Conservation (phyloP, 345 rosid genomes). For the Aurinia saxatilis region DNA sequence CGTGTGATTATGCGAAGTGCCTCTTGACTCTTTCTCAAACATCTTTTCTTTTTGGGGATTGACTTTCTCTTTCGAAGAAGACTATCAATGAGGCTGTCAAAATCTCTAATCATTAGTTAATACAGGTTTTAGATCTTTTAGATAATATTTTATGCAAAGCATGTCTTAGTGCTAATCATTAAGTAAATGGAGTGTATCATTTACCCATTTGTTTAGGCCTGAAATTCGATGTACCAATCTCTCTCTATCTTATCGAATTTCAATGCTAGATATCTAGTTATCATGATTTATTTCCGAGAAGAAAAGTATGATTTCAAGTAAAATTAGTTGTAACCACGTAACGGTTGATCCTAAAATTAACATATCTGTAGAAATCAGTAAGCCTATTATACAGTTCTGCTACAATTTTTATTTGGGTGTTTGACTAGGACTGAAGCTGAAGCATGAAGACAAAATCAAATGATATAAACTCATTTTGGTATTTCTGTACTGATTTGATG, state of each 20-base stretch:
- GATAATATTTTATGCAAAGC: conserved; percentile 19
- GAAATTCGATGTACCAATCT: not conserved
- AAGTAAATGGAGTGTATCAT: not conserved
- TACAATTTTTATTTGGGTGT: not conserved
- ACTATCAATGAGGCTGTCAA: conserved; percentile 17
- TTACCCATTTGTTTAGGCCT: not conserved
- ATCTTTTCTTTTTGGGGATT: conserved; percentile 12
- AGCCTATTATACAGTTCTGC: not conserved
- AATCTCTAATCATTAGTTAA: conserved; percentile 27
- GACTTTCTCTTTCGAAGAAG: conserved; percentile 16
- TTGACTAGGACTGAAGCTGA: not conserved
- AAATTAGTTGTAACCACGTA: not conserved
- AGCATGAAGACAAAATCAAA: not conserved
- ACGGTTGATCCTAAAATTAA: not conserved
- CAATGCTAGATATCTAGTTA: conserved; percentile 11
- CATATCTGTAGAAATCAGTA: not conserved
- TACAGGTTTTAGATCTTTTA: conserved; percentile 15
- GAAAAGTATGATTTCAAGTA: not conserved
- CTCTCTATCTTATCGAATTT: conserved; percentile 13
- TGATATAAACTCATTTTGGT: conserved; percentile 11
- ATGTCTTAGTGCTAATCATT: conserved; percentile 26
- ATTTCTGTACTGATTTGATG: not conserved
- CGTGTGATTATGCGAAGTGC: conserved; percentile 26
- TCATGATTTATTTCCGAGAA: not conserved
- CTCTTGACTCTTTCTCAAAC: conserved; percentile 29